phyloP scores from a whole-genome alignment of 768 basidiomycete genomes.

The Suillus luteus region DNA sequence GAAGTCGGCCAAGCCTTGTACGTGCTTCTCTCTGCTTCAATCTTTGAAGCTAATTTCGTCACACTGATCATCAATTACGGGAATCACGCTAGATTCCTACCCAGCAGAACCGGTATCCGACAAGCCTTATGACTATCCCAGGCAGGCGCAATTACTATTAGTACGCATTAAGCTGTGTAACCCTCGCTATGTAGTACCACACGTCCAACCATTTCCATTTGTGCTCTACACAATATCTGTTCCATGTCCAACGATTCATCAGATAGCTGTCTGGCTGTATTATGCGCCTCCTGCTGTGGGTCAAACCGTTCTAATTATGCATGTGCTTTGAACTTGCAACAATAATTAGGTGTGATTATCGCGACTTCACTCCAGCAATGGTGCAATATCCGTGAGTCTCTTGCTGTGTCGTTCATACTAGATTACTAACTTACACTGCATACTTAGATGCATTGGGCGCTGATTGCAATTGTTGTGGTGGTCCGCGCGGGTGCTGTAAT shows the following conservation, averaged over 20 bases:
- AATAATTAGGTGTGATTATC: slow-evolving; percentile 1
- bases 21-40: too few relatives aligned
- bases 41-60: too few relatives aligned
- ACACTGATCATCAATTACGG: too few relatives aligned
- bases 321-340: neutral
- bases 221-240: neutral
- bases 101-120: too few relatives aligned
- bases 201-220: neutral
- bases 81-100: too few relatives aligned
- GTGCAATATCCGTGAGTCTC: slow-evolving; percentile 2
- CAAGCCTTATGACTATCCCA: too few relatives aligned
- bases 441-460: slow-evolving; percentile 7
- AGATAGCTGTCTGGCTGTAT: neutral
- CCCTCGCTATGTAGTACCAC: neutral
- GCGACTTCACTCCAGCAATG: slow-evolving; percentile 1
- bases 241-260: neutral
- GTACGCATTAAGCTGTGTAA: neutral
- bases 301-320: neutral
- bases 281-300: neutral
- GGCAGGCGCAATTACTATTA: neutral
- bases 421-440: too few relatives aligned
- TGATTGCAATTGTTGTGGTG: neutral
- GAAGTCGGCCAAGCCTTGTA: too few relatives aligned
- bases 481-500: slow-evolving; percentile 22
- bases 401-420: neutral